These are phyloP conservation scores for Aspergillus intermedius DNA, from an alignment of 2,329 filamentous ascomycete genomes.

Conservation along the genomic window DNA sequence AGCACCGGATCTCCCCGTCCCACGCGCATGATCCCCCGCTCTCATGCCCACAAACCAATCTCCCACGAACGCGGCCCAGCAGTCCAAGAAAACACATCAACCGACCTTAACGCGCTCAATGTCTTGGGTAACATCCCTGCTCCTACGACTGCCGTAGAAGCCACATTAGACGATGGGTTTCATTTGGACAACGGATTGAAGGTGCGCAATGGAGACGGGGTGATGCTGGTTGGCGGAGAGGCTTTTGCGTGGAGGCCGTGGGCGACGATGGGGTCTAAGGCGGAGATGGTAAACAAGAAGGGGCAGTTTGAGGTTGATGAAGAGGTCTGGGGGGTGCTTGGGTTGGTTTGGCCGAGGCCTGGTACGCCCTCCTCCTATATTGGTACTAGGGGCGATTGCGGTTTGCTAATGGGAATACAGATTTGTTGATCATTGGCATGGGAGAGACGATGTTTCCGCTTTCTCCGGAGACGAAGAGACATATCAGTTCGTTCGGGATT, in stretches of 20 bases:
- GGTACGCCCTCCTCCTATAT: slow-evolving; percentile 48
- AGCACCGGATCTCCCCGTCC: slow-evolving; percentile 21
- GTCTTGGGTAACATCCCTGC: slow-evolving; percentile 68
- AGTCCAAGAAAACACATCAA: slow-evolving; percentile 58
- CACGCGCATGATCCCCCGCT: slow-evolving; percentile 26
- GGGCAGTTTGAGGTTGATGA: slow-evolving; percentile 73
- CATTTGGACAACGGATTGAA: slow-evolving; percentile 73
- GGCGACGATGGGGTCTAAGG: slow-evolving; percentile 39
- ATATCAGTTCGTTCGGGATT: slow-evolving; percentile 72
- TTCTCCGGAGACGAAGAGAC: slow-evolving; percentile 63
- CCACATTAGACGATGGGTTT: slow-evolving; percentile 77
- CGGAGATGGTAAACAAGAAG: slow-evolving; percentile 61
- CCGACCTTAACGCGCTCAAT: slow-evolving; percentile 70
- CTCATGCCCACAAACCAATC: slow-evolving; percentile 30
- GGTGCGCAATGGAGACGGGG: slow-evolving; percentile 62
- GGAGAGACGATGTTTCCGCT: slow-evolving; percentile 70
- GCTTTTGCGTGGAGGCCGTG: slow-evolving; percentile 87
- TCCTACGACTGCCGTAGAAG: slow-evolving; percentile 77
- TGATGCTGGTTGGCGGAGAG: slow-evolving; percentile 77
- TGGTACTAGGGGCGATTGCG: no score
- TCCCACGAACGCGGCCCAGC: slow-evolving; percentile 54
- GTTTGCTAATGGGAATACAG: slow-evolving; percentile 7
- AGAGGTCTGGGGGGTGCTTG: slow-evolving; percentile 67
- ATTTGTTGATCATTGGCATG: slow-evolving; percentile 68
- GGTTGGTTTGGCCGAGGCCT: slow-evolving; percentile 78